phyloP scores from a whole-genome alignment of 1,139 yeast genomes.

The Blastobotrys malaysiensis region DNA sequence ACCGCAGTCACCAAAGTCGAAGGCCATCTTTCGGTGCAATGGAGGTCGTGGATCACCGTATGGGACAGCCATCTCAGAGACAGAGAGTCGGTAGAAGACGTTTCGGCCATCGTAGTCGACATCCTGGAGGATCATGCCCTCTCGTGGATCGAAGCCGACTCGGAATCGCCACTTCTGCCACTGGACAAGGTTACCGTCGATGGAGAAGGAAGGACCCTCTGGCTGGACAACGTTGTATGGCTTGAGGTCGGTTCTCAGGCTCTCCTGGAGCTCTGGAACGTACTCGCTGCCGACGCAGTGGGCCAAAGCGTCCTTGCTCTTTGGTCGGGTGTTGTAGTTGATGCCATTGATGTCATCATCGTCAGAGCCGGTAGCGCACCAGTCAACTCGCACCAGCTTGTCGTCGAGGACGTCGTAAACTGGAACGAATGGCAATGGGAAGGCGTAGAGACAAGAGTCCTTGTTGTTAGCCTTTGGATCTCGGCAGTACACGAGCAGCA shows the following conservation, averaged over 20 bases:
- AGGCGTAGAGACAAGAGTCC: slow-evolving; percentile 80
- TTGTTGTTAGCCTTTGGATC: slow-evolving; percentile 59
- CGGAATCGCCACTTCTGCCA: slow-evolving; percentile 94
- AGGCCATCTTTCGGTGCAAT: slow-evolving; percentile 86
- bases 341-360: slow-evolving; percentile 39
- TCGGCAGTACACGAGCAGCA: slow-evolving; percentile 63
- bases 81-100: slow-evolving; percentile 67
- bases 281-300: slow-evolving; percentile 56
- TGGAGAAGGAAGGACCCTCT: slow-evolving; percentile 76
- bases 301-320: slow-evolving; percentile 58
- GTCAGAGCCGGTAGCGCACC: slow-evolving; percentile 59
- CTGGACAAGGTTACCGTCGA: slow-evolving; percentile 57
- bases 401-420: slow-evolving; percentile 65
- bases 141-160: slow-evolving; percentile 70
- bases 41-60: slow-evolving; percentile 91
- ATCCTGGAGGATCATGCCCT: slow-evolving; percentile 77
- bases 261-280: slow-evolving; percentile 43
- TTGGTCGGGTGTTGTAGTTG: slow-evolving; percentile 43
- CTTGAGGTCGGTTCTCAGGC: slow-evolving; percentile 49
- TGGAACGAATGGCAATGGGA: slow-evolving; percentile 78
- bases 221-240: slow-evolving; percentile 77
- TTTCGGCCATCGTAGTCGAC: slow-evolving; percentile 78
- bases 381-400: slow-evolving; percentile 71
- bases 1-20: slow-evolving; percentile 88
- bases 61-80: slow-evolving; percentile 90